Evolutionary conservation across 495 filamentous ascomycete species (phyloP), one percentile per base, ranked within the genome.

Genomic region (Talaromyces wortmannii): DNA sequence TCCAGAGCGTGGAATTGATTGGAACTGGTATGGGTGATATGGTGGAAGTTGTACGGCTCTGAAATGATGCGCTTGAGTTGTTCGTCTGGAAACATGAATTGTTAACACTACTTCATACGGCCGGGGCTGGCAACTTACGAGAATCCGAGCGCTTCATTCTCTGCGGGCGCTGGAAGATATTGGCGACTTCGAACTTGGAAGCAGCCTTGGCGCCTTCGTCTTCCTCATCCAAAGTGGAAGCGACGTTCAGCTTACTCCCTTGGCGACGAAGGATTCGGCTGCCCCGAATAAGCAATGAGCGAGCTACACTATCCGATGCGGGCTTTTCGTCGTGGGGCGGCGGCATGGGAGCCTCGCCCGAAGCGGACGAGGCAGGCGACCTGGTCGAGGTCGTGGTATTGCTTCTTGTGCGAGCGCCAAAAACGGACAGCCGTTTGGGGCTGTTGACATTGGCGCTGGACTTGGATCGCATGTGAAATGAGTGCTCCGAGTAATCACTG

Each of bases 1-100:
- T 83, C 77, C 31, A 90, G 59, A 11, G 75, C 72, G 12, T 83
- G 75, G 47, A 89, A 76, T 53, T 87, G 81, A 12, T 84, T 71
- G 18, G 79, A 83, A 40, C 80, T 80, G 13, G 86, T 90, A 64
- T 95, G 89, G 23, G 87, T 87, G 46, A 96, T 69, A 67, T 95
- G 91, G 59, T 92, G 89, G 62, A 96, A 96, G 67, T 92, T 87
- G 68, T 88, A 95, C 5, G 91, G 91, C 18, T 81, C 83, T 0
- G 91, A 96, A 50, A 96, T 95, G 60, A 75, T 66, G 44, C 70
- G 72, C 57, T 76, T 72, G 48, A 71, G 54, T 31, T 72, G 69
- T 58, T 71, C 67, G 54, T 69, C 68, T 73, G 54, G 31, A 49
- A 50, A 36, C 50, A 49, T 53, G 18, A 47, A 45, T 10, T 8